Evolutionary conservation across 768 basidiomycete species (phyloP).

Genomic region (Zangia roseola): DNA sequence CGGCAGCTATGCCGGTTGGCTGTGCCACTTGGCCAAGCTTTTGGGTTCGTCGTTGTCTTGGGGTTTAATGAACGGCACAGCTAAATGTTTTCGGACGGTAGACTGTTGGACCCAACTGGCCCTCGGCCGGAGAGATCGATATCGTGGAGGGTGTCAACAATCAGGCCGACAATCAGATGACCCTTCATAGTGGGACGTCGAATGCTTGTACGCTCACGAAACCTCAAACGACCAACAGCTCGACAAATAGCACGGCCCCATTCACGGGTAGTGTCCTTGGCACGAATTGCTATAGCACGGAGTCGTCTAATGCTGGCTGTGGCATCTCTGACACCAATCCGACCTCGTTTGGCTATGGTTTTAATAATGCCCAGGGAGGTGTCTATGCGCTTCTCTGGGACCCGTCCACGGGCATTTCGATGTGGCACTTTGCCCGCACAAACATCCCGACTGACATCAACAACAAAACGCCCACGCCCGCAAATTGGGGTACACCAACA

Average conservation of each 20-base stretch:
- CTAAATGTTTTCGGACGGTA: conserved; percentile 9
- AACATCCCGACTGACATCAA: conserved; percentile 53
- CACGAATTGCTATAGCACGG: conserved; percentile 41
- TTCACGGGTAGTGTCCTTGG: conserved; percentile 25
- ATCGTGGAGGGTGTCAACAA: conserved; percentile 72
- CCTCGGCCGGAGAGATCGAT: conserved; percentile 62
- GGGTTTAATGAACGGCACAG: neutral
- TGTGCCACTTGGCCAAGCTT: conserved; percentile 65
- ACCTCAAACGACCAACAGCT: neutral
- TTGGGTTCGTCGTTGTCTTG: conserved; percentile 34
- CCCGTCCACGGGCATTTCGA: conserved; percentile 42
- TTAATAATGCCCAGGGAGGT: conserved; percentile 42
- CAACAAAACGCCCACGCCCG: conserved; percentile 43
- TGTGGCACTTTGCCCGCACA: conserved; percentile 56
- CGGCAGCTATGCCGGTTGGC: conserved; percentile 68
- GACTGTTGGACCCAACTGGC: conserved; percentile 54
- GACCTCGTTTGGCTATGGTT: conserved; percentile 42
- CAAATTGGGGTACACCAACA: conserved; percentile 50
- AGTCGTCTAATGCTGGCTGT: conserved; percentile 47
- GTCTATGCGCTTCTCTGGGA: conserved; percentile 61
- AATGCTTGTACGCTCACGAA: conserved; percentile 35
- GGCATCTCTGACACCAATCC: conserved; percentile 42
- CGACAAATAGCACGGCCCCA: conserved; percentile 5
- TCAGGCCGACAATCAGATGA: conserved; percentile 56
- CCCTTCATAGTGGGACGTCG: conserved; percentile 55